Conservation (phyloP, 345 rosid species). For the Populus alba region DNA sequence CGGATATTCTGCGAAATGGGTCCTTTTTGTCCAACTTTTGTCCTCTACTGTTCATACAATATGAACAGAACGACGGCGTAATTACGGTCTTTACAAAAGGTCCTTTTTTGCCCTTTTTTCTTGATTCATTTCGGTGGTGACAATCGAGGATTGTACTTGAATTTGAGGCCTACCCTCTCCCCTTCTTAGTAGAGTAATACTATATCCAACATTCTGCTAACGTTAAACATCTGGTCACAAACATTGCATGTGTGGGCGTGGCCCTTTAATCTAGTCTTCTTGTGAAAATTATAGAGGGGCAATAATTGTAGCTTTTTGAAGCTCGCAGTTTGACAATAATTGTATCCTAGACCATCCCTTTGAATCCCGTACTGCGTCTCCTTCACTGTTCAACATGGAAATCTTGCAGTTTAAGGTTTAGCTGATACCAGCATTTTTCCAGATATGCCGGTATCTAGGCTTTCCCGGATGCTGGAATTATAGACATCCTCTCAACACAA, state of each 20-base stretch:
- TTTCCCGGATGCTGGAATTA: neutral
- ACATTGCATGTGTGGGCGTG: neutral
- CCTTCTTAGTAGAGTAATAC: neutral
- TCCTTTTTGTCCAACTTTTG: slow-evolving; percentile 14
- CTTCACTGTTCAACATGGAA: neutral
- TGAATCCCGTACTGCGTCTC: neutral
- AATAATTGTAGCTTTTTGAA: neutral
- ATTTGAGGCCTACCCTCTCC: neutral
- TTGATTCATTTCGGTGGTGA: neutral
- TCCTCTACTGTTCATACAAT: neutral
- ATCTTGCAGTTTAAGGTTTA: neutral
- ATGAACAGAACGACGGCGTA: neutral
- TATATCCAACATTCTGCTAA: neutral
- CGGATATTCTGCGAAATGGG: slow-evolving; percentile 22
- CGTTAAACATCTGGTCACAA: neutral
- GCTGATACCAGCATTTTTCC: neutral
- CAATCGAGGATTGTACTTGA: neutral
- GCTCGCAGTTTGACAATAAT: neutral
- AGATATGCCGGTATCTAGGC: neutral
- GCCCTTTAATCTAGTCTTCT: neutral
- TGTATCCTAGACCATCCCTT: neutral
- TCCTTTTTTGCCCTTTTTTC: neutral
- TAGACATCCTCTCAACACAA: neutral
- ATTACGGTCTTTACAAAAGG: neutral
- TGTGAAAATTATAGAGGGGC: neutral